Evolutionary conservation across 192 early-diverging fungal species (phyloP).

Genomic region (Entomortierella lignicola): DNA sequence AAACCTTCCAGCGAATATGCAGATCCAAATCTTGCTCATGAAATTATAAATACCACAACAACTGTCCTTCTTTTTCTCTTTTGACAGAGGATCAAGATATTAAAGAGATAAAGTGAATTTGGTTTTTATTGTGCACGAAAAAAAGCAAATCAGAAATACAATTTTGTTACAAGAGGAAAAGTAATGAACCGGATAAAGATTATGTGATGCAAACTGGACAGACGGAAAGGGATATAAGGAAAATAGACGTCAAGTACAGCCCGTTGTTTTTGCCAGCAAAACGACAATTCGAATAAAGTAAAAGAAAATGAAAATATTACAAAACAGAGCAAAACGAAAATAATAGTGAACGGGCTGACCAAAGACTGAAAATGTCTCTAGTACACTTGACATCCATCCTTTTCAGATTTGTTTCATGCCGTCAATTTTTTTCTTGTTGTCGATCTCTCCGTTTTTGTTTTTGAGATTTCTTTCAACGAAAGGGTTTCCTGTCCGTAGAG

Average conservation of each 20-base stretch:
- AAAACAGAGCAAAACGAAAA: constrained; percentile 20
- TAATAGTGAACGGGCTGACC: neutral
- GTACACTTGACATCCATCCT: constrained; percentile 3
- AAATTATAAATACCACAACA: too few relatives aligned
- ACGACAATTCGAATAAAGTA: constrained; percentile 3
- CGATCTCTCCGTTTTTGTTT: neutral
- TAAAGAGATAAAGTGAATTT: neutral
- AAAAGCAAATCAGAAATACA: constrained; percentile 44
- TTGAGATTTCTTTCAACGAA: neutral
- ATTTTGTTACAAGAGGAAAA: constrained; percentile 51
- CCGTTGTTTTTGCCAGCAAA: constrained; percentile 11
- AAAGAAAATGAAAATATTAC: constrained; percentile 16
- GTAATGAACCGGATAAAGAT: neutral
- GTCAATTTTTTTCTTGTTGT: neutral
- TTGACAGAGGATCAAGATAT: too few relatives aligned
- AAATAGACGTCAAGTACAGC: constrained; percentile 10
- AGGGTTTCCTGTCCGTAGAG: neutral
- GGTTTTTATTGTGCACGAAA: constrained; percentile 25
- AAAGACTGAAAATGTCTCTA: neutral
- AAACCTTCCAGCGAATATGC: too few relatives aligned
- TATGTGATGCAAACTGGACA: constrained; percentile 6
- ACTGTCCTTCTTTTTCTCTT: too few relatives aligned
- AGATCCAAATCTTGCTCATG: too few relatives aligned
- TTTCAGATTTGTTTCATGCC: constrained; percentile 4
- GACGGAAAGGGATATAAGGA: constrained; percentile 22